Percentiles rank a stretch among this genome's conserved stretches.
phyloP scores from a whole-genome alignment of 371 early-diverging fungal species.

The Mortierella sp. region DNA sequence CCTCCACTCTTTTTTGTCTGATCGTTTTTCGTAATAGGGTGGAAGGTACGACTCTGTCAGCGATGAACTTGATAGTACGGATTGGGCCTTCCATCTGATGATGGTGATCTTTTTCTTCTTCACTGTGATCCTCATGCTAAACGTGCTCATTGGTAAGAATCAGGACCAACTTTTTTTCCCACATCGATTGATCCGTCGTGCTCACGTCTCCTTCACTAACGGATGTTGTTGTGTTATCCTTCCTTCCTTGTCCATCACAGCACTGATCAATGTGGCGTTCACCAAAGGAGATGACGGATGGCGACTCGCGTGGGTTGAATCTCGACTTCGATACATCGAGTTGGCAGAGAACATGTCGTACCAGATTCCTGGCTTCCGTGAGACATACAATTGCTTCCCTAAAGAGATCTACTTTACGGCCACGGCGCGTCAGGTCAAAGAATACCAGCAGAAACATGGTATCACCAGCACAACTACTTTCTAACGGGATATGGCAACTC shows the following conservation, averaged over 20 bases:
- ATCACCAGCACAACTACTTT: background rate
- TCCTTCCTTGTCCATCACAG: background rate
- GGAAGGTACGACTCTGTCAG: constrained; percentile 33
- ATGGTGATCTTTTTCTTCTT: constrained; percentile 40
- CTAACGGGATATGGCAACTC: background rate
- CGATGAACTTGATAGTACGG: background rate
- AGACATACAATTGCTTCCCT: constrained; percentile 16
- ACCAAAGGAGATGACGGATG: constrained; percentile 24
- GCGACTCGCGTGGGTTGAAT: constrained; percentile 33
- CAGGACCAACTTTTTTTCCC: background rate
- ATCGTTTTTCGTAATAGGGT: constrained; percentile 18
- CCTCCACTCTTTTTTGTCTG: background rate
- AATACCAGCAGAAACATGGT: constrained; percentile 6
- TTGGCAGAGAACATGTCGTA: constrained; percentile 32
- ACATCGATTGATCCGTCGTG: too few species aligned
- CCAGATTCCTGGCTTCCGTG: constrained; percentile 29
- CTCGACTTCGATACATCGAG: constrained; percentile 27
- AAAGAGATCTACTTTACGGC: constrained; percentile 25
- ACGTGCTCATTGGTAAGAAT: constrained; percentile 39
- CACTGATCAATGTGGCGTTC: constrained; percentile 26
- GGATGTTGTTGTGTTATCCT: background rate
- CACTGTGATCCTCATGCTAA: constrained; percentile 44
- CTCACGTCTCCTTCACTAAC: too few species aligned
- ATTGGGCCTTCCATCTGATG: constrained; percentile 33
- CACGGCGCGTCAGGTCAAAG: constrained; percentile 5